phyloP scores from a whole-genome alignment of 1,284 basidiomycete genomes.

The Marasmius tenuissimus region DNA sequence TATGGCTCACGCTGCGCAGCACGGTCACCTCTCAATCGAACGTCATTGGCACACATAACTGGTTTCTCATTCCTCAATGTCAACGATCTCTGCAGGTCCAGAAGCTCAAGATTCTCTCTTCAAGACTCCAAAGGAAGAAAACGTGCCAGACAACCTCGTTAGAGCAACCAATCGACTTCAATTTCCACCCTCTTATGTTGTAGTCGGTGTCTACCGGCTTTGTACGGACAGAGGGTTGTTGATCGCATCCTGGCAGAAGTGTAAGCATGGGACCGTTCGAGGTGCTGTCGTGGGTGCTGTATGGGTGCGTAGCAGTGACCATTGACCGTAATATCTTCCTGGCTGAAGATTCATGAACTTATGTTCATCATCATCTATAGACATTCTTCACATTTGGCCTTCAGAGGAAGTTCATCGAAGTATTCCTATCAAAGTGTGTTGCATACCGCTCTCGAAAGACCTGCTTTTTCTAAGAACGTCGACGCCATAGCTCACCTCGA shows the following conservation, averaged over 20 bases:
- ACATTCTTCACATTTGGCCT: conserved; percentile 60
- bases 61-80: conserved; percentile 6
- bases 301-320: conserved; percentile 52
- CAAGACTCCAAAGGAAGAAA: conserved; percentile 14
- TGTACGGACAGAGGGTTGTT: conserved; percentile 65
- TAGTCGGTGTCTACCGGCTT: conserved; percentile 75
- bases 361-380: conserved; percentile 32
- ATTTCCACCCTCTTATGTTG: conserved; percentile 72
- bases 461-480: not conserved
- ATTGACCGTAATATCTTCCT: not conserved
- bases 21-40: too few species aligned
- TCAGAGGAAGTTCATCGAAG: conserved; percentile 61
- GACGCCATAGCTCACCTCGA: conserved; percentile 50
- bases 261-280: conserved; percentile 62
- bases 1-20: too few species aligned
- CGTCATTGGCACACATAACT: too few species aligned
- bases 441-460: conserved; percentile 10
- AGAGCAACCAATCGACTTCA: conserved; percentile 58
- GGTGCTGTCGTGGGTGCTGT: conserved; percentile 60
- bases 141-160: conserved; percentile 45
- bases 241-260: conserved; percentile 74
- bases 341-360: not conserved
- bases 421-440: conserved; percentile 62
- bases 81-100: conserved; percentile 16
- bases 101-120: conserved; percentile 31